phyloP scores from a whole-genome alignment of 306 rosid species.

The Parietaria judaica region DNA sequence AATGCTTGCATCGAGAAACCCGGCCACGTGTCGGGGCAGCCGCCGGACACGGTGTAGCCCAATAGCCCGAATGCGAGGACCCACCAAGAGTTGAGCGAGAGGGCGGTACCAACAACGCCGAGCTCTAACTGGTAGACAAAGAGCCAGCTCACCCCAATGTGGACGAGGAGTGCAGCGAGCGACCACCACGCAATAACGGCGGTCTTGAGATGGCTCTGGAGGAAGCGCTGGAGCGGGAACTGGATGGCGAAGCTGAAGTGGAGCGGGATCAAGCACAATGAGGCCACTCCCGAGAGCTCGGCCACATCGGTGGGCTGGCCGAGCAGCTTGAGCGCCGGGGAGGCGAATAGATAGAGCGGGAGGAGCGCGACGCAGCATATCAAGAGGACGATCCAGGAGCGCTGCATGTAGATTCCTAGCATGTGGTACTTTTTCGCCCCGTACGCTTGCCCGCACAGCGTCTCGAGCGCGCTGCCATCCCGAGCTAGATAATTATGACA shows the following conservation, averaged over 20 bases:
- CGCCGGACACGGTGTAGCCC: conserved; percentile 42
- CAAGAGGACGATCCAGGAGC: conserved; percentile 69
- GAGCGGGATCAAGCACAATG: conserved; percentile 45
- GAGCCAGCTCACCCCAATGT: conserved; percentile 51
- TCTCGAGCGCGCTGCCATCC: conserved; percentile 90
- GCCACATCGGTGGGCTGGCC: conserved; percentile 61
- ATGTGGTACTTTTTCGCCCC: conserved; percentile 70
- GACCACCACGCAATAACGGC: conserved; percentile 43
- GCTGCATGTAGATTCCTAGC: conserved; percentile 82
- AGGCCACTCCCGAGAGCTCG: conserved; percentile 37
- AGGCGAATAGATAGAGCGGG: conserved; percentile 46
- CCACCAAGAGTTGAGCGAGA: conserved; percentile 65
- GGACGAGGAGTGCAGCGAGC: conserved; percentile 32
- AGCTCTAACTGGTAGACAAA: conserved; percentile 39
- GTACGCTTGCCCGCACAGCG: conserved; percentile 79
- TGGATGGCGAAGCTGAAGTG: conserved; percentile 61
- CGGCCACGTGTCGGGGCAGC: conserved; percentile 62
- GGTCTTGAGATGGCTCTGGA: conserved; percentile 53
- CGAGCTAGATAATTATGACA: conserved; percentile 29
- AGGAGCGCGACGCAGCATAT: conserved; percentile 44
- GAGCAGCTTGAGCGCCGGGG: conserved; percentile 43
- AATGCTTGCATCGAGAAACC: conserved; percentile 77
- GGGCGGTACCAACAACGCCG: conserved; percentile 53
- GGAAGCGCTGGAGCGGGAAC: conserved; percentile 54
- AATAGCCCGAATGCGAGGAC: conserved; percentile 39